These are phyloP conservation scores for Auricularia sp. DNA, from an alignment of 768 basidiomycete species.

Conservation along the genomic window DNA sequence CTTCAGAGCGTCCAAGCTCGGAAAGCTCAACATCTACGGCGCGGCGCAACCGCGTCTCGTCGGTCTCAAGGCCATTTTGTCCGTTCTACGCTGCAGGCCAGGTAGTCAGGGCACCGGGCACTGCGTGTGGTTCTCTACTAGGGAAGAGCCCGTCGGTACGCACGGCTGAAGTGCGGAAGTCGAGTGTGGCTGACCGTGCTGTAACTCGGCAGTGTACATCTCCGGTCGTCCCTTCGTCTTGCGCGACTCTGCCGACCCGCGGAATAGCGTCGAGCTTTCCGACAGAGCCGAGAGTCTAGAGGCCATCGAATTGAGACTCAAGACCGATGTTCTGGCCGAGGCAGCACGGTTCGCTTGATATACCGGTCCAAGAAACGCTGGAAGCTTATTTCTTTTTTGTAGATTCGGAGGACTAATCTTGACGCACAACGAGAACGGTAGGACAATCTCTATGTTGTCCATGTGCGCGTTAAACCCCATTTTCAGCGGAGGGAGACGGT, in stretches of 20 bases:
- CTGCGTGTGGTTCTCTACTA: constrained; percentile 92
- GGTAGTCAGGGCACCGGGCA: constrained; percentile 52
- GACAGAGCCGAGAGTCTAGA: constrained; percentile 94
- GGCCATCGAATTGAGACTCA: constrained; percentile 80
- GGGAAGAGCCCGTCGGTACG: constrained; percentile 90
- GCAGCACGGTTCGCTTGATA: constrained; percentile 43
- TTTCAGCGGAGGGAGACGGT: constrained; percentile 51
- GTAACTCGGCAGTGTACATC: constrained; percentile 54
- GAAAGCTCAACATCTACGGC: constrained; percentile 84
- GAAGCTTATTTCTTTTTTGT: neutral
- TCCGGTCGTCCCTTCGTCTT: constrained; percentile 89
- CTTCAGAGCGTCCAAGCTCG: constrained; percentile 74
- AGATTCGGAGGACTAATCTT: constrained; percentile 86
- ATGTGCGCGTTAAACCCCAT: neutral
- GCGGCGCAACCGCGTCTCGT: constrained; percentile 92
- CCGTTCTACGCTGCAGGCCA: constrained; percentile 68
- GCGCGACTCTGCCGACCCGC: constrained; percentile 76
- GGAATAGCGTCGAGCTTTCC: constrained; percentile 67
- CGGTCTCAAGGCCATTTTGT: constrained; percentile 83
- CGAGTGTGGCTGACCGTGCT: neutral
- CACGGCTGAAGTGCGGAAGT: constrained; percentile 9
- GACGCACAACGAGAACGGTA: constrained; percentile 88
- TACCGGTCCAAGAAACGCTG: constrained; percentile 3
- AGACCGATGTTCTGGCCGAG: constrained; percentile 85
- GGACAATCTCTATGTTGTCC: constrained; percentile 10